Conservation (phyloP, 1,284 basidiomycete species). For the Microbotryum scabiosae region DNA sequence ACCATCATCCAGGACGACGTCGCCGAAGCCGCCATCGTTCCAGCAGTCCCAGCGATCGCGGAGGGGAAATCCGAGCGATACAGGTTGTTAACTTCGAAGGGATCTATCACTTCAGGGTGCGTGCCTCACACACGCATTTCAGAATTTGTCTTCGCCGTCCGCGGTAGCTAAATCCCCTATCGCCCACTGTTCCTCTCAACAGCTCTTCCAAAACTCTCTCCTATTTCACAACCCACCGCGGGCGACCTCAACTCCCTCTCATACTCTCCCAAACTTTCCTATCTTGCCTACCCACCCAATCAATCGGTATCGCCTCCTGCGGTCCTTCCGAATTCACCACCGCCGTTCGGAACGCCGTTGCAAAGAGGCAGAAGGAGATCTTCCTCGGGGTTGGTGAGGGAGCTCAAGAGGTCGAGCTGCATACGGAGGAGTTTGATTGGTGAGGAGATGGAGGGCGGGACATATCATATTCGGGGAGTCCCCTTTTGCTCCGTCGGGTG, state of each 20-base stretch:
- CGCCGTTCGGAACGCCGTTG: constrained; percentile 42
- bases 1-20: not conserved
- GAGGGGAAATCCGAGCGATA: constrained; percentile 7
- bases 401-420: constrained; percentile 23
- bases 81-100: not conserved
- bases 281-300: not conserved
- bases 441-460: not conserved
- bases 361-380: constrained; percentile 39
- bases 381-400: constrained; percentile 9
- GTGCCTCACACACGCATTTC: no score
- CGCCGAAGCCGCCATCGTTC: not conserved
- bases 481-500: no score
- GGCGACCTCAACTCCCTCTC: constrained; percentile 1
- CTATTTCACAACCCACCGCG: constrained; percentile 1
- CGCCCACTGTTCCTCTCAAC: not conserved
- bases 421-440: constrained; percentile 33
- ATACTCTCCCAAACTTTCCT: constrained; percentile 5
- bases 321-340: constrained; percentile 41
- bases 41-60: not conserved
- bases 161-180: not conserved
- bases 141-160: not conserved
- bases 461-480: no score
- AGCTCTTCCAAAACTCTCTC: not conserved
- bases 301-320: constrained; percentile 32
- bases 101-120: not conserved